phyloP scores from a whole-genome alignment of 768 basidiomycete species.

The Amanita thiersii region DNA sequence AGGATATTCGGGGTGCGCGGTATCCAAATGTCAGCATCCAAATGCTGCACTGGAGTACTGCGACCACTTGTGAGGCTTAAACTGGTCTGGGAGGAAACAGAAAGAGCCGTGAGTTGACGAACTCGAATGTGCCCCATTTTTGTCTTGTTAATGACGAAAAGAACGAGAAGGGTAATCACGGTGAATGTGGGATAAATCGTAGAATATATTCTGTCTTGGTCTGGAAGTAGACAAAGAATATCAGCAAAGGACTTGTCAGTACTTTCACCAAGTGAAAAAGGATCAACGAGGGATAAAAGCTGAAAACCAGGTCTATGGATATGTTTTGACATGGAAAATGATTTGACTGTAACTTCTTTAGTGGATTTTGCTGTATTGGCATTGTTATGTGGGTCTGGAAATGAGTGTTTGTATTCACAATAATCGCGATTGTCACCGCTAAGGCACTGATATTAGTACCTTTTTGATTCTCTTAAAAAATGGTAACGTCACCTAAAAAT shows the following conservation, averaged over 20 bases:
- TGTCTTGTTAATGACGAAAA: slow-evolving; percentile 36
- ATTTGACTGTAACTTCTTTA: slow-evolving; percentile 82
- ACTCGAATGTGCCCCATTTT: slow-evolving; percentile 20
- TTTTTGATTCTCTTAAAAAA: too few species aligned
- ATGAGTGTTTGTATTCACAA: slow-evolving; percentile 64
- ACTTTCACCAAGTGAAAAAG: slow-evolving; percentile 21
- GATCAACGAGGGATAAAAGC: slow-evolving; percentile 55
- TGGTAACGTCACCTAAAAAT: slow-evolving; percentile 55
- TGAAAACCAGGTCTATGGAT: slow-evolving; percentile 79
- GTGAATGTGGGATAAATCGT: slow-evolving; percentile 57
- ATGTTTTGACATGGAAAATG: slow-evolving; percentile 71
- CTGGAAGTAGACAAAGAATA: slow-evolving; percentile 71
- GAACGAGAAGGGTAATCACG: slow-evolving; percentile 40
- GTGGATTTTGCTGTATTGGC: slow-evolving; percentile 21
- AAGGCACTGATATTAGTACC: not conserved
- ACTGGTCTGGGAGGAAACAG: slow-evolving; percentile 9
- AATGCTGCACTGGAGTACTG: not conserved
- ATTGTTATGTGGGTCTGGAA: slow-evolving; percentile 16
- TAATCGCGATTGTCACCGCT: slow-evolving; percentile 92
- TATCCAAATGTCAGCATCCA: slow-evolving; percentile 3
- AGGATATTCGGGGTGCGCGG: slow-evolving; percentile 1
- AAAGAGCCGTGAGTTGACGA: slow-evolving; percentile 10
- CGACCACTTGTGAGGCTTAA: not conserved
- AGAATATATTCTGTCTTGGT: slow-evolving; percentile 52
- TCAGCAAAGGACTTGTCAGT: slow-evolving; percentile 45